Evolutionary conservation across 805 yeast genomes (phyloP).

Genomic region (Candida boidinii): DNA sequence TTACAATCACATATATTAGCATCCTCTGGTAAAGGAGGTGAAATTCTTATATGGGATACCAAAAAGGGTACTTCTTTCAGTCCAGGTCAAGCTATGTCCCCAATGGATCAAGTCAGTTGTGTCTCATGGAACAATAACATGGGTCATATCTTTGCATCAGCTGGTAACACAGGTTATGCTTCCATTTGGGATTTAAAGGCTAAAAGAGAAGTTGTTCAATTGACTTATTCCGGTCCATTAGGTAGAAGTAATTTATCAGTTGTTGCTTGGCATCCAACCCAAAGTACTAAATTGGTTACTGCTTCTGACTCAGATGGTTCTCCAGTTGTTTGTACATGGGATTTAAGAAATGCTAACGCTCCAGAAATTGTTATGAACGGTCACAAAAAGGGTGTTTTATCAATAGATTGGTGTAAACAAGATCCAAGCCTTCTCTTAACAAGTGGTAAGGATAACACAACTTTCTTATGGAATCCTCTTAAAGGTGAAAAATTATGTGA

Average conservation of each 20-base stretch:
- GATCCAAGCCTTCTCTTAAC: slow-evolving; percentile 76
- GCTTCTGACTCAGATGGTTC: slow-evolving; percentile 76
- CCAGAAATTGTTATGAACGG: slow-evolving; percentile 75
- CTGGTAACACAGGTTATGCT: slow-evolving; percentile 77
- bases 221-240: slow-evolving; percentile 54
- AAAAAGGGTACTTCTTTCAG: slow-evolving; percentile 44
- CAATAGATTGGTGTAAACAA: slow-evolving; percentile 87
- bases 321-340: slow-evolving; percentile 87
- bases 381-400: slow-evolving; percentile 80
- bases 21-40: slow-evolving; percentile 85
- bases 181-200: slow-evolving; percentile 92
- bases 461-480: slow-evolving; percentile 85
- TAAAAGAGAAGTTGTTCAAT: slow-evolving; percentile 79
- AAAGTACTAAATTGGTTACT: slow-evolving; percentile 79
- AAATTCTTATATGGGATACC: slow-evolving; percentile 86
- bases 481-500: slow-evolving; percentile 67
- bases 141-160: slow-evolving; percentile 82
- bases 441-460: slow-evolving; percentile 87
- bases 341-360: slow-evolving; percentile 84
- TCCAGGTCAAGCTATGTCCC: slow-evolving; percentile 76
- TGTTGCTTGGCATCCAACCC: slow-evolving; percentile 93
- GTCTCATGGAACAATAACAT: slow-evolving; percentile 86
- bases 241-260: slow-evolving; percentile 64
- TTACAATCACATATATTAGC: slow-evolving; percentile 64
- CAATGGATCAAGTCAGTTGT: slow-evolving; percentile 71